phyloP scores from a whole-genome alignment of 768 basidiomycete species.

The Russula sp. region DNA sequence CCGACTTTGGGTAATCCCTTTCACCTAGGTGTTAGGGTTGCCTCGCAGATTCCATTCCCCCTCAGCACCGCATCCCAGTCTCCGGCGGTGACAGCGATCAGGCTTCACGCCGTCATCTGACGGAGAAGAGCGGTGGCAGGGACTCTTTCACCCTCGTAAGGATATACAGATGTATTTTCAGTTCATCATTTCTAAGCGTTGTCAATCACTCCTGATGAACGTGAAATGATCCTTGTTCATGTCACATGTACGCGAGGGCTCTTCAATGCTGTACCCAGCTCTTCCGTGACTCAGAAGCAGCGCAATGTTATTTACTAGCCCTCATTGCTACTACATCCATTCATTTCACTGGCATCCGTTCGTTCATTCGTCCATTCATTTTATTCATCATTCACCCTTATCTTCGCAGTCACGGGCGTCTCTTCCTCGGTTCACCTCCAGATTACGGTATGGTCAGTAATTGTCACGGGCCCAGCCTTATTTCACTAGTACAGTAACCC shows the following conservation, averaged over 20 bases:
- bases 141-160: neutral
- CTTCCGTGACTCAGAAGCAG: slow-evolving; percentile 13
- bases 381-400: slow-evolving; percentile 7
- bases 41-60: neutral
- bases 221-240: neutral
- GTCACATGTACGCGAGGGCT: slow-evolving; percentile 11
- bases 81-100: neutral
- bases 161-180: neutral
- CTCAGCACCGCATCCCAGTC: neutral
- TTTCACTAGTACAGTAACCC: neutral
- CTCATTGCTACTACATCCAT: neutral
- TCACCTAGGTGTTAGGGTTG: slow-evolving; percentile 14
- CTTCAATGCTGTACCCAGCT: neutral
- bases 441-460: slow-evolving; percentile 34
- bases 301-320: slow-evolving; percentile 35
- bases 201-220: neutral
- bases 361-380: neutral
- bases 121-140: neutral
- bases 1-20: slow-evolving; percentile 4
- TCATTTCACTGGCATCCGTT: slow-evolving; percentile 35
- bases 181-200: neutral
- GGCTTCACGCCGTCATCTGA: neutral
- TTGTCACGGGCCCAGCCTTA: neutral
- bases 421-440: slow-evolving; percentile 42
- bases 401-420: slow-evolving; percentile 39